A percentile compares a stretch with the other conserved stretches of the same genome.
phyloP scores from a whole-genome alignment of 139 green algal genomes.

The Limnomonas spitsbergensis region DNA sequence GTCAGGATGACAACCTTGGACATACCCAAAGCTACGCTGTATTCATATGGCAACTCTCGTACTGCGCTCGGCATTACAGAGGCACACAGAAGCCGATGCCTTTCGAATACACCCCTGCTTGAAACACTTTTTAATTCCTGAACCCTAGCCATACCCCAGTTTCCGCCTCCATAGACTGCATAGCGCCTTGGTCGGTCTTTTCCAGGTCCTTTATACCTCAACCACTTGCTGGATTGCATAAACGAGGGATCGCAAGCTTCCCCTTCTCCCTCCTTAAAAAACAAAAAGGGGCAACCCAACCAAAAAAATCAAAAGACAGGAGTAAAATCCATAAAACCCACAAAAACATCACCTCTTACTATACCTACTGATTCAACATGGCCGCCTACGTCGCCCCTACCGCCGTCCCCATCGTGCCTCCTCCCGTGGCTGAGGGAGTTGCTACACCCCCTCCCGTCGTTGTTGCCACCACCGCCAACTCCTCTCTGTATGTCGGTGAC shows the following conservation, averaged over 20 bases:
- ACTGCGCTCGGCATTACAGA: no score
- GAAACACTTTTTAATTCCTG: no score
- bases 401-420: not conserved
- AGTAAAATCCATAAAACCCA: not conserved
- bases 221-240: not conserved
- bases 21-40: no score
- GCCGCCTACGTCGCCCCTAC: not conserved
- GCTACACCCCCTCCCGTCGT: not conserved
- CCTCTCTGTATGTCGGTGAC: slow-evolving; percentile 90
- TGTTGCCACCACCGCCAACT: slow-evolving; percentile 51
- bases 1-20: no score
- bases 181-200: not conserved
- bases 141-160: not conserved
- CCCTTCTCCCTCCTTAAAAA: slow-evolving; percentile 9
- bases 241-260: not conserved
- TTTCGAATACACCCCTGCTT: no score
- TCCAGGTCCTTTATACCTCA: not conserved
- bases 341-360: not conserved
- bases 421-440: slow-evolving; percentile 1
- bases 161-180: not conserved
- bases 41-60: no score
- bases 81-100: no score
- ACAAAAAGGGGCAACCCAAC: slow-evolving; percentile 7
- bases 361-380: not conserved
- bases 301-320: slow-evolving; percentile 13